A percentile compares a stretch with the other conserved stretches of the same genome.
Conservation (phyloP, 257 asterid genomes). For the Gardenia jasminoides region DNA sequence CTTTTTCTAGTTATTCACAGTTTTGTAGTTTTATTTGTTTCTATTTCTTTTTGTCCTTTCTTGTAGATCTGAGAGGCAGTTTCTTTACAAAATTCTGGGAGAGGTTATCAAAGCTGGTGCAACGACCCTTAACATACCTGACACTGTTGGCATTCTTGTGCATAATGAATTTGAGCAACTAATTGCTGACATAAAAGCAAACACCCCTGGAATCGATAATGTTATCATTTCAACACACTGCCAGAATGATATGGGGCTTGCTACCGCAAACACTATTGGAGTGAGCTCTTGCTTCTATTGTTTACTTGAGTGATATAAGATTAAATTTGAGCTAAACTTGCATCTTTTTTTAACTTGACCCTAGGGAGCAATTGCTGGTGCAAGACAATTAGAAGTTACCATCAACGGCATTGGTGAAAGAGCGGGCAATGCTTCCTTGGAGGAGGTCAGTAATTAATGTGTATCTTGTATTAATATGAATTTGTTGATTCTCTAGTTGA, state of each 20-base stretch:
- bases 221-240: conserved; percentile 92
- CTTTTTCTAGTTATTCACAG: background rate
- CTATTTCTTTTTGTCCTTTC: background rate
- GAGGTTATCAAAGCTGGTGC: conserved; percentile 97
- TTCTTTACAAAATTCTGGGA: conserved; percentile 83
- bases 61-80: conserved; percentile 74
- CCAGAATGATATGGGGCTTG: conserved; percentile 96
- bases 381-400: conserved; percentile 94
- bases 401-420: conserved; percentile 98
- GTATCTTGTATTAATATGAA: background rate
- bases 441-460: conserved; percentile 58
- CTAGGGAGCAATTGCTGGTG: conserved; percentile 95
- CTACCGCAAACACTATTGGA: conserved; percentile 85
- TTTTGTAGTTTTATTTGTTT: background rate
- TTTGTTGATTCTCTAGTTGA: background rate
- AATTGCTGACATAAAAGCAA: conserved; percentile 81
- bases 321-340: conserved; percentile 13
- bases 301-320: conserved; percentile 13
- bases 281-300: conserved; percentile 38
- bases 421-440: conserved; percentile 97
- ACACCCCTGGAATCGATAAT: conserved; percentile 84
- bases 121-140: conserved; percentile 95
- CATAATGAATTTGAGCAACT: conserved; percentile 80
- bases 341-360: conserved; percentile 21
- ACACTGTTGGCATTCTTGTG: conserved; percentile 83